Base-by-base conservation (phyloP, 371 early-diverging fungal species). In the Rhizopus arrhizus region DNA sequence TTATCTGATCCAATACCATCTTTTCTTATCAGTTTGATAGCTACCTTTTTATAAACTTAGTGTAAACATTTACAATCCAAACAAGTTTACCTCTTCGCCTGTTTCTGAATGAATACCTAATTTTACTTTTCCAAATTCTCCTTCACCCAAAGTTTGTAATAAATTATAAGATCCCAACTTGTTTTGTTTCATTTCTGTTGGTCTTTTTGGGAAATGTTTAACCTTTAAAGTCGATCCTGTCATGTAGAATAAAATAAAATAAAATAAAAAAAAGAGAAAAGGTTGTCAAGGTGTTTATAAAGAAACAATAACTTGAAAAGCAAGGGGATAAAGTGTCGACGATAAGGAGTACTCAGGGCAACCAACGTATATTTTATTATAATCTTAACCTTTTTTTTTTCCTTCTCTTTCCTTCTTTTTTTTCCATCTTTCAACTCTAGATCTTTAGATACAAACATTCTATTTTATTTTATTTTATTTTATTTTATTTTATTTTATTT, bases 71-170 rank as follows among this genome's bases (percentile, higher is more conserved):
- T 22, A 2, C 5, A 6, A 38, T 53, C 12, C 32, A 62, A 11
- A 28, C 16, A 0, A 47, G 49, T 66, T 75, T 84, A 95, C 99
- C 88, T 95, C 95, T 70, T 91, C 89, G 10, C 93, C 91, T 1
- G 93, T 92, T 48, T 93, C 77, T 43, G 85, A 88, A 74, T 97
- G 93, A 57, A 94, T 81, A 4, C 95, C 99, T 16, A 97, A 85
- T 71, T 98, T 97, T 64, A 99, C 99, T 78, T 97, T 95, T 48
- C 96, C 96, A 73, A 96, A 98, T 75, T 97, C 97, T 34, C 99
- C 99, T 73, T 94, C 96, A 13, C 65, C 65, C 13, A 64, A n/a
- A 29, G 65, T 64, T 32, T 64, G 65, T 43, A 64, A 43, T 45
- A 64, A 45, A 32, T 53, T 64, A 45, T 64, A 64, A 15, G 65